Conservation (phyloP, 768 basidiomycete genomes). For the Trametes gibbosa region DNA sequence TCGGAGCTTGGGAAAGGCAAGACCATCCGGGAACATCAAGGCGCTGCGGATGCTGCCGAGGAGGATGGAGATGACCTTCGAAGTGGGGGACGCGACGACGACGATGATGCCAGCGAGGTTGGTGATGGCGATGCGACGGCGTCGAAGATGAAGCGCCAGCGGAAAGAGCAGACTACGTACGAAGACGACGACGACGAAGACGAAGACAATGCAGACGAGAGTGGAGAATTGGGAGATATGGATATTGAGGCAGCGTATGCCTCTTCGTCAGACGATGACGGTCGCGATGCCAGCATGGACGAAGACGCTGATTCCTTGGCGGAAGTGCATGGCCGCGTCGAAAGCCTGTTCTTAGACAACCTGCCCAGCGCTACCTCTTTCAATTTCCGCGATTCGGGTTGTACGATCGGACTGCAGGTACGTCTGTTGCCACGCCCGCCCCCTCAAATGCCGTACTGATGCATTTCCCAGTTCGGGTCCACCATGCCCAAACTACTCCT, state of each 20-base stretch:
- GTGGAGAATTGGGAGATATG: constrained; percentile 49
- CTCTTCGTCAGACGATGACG: constrained; percentile 40
- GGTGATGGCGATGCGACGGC: constrained; percentile 84
- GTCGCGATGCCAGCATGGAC: constrained; percentile 31
- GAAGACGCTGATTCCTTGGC: constrained; percentile 30
- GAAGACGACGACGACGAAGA: constrained; percentile 67
- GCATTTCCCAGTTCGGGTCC: constrained; percentile 62
- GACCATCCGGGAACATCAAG: constrained; percentile 40
- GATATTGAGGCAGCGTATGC: constrained; percentile 64
- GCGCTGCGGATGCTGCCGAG: constrained; percentile 45
- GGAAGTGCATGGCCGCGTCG: constrained; percentile 42
- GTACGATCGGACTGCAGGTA: constrained; percentile 84
- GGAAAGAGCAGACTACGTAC: constrained; percentile 73
- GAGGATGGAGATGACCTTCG: constrained; percentile 49
- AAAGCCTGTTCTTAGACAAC: constrained; percentile 52
- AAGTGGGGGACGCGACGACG: constrained; percentile 39
- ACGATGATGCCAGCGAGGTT: constrained; percentile 70
- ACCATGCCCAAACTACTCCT: constrained; percentile 91
- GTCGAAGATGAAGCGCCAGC: constrained; percentile 68
- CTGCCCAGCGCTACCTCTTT: constrained; percentile 72
- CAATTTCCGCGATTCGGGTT: constrained; percentile 60
- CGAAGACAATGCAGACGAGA: constrained; percentile 49
- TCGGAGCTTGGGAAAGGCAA: constrained; percentile 83
- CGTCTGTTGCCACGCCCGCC: constrained; percentile 26
- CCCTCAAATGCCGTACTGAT: constrained; percentile 4